Evolutionary conservation across 1,139 yeast genomes (phyloP).

Genomic region (Hyphopichia pseudoburtonii): DNA sequence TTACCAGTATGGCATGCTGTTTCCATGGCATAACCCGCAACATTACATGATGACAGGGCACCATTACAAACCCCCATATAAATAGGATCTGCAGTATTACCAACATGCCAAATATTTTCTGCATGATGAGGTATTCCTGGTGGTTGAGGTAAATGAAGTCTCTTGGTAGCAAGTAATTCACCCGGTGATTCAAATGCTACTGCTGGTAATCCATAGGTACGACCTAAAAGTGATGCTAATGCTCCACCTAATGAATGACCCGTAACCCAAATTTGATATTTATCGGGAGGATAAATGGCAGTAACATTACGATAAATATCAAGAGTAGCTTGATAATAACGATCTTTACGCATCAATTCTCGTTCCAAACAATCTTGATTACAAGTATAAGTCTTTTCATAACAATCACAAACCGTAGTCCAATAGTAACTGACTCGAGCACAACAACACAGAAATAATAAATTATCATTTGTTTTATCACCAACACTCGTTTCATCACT

Average conservation of each 20-base stretch:
- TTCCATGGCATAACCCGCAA: slow-evolving; percentile 97
- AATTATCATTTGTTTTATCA: slow-evolving; percentile 85
- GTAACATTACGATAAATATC: slow-evolving; percentile 78
- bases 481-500: slow-evolving; percentile 73
- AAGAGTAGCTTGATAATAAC: slow-evolving; percentile 79
- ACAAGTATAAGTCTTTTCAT: slow-evolving; percentile 81
- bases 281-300: slow-evolving; percentile 59
- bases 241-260: slow-evolving; percentile 98
- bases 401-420: slow-evolving; percentile 96
- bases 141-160: slow-evolving; percentile 89
- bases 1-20: slow-evolving; percentile 92
- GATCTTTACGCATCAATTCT: slow-evolving; percentile 70
- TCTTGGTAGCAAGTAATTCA: slow-evolving; percentile 74
- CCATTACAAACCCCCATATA: slow-evolving; percentile 98
- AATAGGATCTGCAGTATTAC: slow-evolving; percentile 96
- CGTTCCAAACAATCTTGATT: slow-evolving; percentile 82
- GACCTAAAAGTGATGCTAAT: slow-evolving; percentile 73
- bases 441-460: slow-evolving; percentile 93
- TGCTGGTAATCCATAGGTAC: slow-evolving; percentile 88
- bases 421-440: slow-evolving; percentile 90
- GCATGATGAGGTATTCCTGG: slow-evolving; percentile 81
- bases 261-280: slow-evolving; percentile 77
- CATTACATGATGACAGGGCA: slow-evolving; percentile 83
- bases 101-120: slow-evolving; percentile 93
- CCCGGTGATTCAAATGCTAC: slow-evolving; percentile 96